A percentile compares a stretch with the other conserved stretches of the same genome.
Evolutionary conservation across 305 asterid genomes (phyloP).

Genomic region (Withania somnifera): DNA sequence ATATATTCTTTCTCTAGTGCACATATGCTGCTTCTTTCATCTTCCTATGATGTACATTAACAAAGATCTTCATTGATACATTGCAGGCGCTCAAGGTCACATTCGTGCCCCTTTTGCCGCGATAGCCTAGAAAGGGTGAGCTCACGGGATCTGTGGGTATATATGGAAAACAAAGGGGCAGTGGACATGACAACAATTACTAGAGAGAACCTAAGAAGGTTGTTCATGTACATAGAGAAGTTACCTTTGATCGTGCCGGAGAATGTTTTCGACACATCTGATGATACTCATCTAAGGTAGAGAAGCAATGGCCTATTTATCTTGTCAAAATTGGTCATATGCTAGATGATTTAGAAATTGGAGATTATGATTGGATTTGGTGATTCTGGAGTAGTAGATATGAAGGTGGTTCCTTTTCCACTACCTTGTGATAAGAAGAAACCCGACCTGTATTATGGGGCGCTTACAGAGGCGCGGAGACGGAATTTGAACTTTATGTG

Average conservation of each 20-base stretch:
- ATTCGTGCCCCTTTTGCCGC: slow-evolving; percentile 92
- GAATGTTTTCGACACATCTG: slow-evolving; percentile 49
- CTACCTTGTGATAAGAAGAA: not conserved
- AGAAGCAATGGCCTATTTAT: not conserved
- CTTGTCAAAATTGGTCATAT: not conserved
- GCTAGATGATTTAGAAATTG: not conserved
- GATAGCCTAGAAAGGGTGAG: slow-evolving; percentile 71
- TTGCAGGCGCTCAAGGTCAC: slow-evolving; percentile 75
- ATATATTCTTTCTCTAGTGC: not conserved
- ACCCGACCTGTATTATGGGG: no score
- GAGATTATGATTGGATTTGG: not conserved
- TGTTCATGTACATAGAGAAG: slow-evolving; percentile 75
- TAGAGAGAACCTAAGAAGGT: slow-evolving; percentile 75
- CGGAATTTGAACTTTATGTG: not conserved
- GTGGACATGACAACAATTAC: slow-evolving; percentile 55
- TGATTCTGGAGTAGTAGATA: not conserved
- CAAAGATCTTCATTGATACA: not conserved
- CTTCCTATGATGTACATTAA: not conserved
- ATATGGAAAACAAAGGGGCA: slow-evolving; percentile 51
- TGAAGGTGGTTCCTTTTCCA: not conserved
- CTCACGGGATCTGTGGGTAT: slow-evolving; percentile 82
- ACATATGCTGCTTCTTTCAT: not conserved
- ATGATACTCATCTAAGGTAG: slow-evolving; percentile 61
- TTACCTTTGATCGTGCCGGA: slow-evolving; percentile 69
- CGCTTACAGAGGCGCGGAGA: no score